Conservation (phyloP, 2,329 filamentous ascomycete species). For the Fusarium duplospermum region DNA sequence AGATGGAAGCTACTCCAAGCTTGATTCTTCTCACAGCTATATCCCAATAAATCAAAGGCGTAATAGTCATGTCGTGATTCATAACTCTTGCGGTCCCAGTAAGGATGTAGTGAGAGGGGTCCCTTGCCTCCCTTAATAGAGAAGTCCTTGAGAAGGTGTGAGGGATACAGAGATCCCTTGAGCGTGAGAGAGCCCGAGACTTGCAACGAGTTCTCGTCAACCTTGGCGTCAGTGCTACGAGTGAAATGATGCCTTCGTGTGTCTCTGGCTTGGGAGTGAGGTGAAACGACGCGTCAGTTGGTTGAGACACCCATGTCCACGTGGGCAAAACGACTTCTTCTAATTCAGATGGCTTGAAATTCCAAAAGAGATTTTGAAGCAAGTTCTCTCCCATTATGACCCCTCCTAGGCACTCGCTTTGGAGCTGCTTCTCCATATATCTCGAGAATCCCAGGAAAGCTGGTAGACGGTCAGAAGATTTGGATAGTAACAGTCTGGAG, state of each 20-base stretch:
- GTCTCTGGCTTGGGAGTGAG: background rate
- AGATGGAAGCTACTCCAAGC: background rate
- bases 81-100: background rate
- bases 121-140: background rate
- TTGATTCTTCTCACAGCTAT: background rate
- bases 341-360: background rate
- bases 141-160: background rate
- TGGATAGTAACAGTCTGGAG: background rate
- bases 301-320: background rate
- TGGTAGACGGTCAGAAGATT: background rate
- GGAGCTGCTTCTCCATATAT: background rate
- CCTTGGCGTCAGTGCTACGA: background rate
- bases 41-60: background rate
- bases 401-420: background rate
- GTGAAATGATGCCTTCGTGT: background rate
- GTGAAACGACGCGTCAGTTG: background rate
- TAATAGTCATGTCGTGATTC: background rate
- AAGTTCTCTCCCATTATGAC: background rate
- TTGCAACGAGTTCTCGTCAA: background rate
- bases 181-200: background rate
- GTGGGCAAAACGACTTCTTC: background rate
- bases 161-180: background rate
- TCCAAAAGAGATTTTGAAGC: background rate
- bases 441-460: background rate
- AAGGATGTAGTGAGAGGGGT: background rate